These are phyloP conservation scores for Cyclotella kingstonii DNA, from an alignment of 108 stramenopile species.

Conservation along the genomic window DNA sequence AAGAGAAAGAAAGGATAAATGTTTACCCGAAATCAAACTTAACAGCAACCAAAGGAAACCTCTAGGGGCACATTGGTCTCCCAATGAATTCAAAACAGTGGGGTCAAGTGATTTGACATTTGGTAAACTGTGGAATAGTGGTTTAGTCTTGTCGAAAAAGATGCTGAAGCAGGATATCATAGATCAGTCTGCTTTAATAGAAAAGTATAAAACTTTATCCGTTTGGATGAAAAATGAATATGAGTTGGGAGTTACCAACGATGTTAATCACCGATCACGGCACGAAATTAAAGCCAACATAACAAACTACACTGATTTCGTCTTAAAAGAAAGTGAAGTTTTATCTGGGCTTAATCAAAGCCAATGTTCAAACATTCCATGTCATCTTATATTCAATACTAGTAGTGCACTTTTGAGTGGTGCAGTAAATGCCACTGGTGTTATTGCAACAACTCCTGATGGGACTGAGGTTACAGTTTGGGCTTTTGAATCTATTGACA, in stretches of 20 bases:
- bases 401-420: constrained; percentile 53
- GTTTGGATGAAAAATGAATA: constrained; percentile 45
- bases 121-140: constrained; percentile 40
- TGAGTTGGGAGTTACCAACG: constrained; percentile 36
- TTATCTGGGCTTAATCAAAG: constrained; percentile 32
- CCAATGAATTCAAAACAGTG: constrained; percentile 42
- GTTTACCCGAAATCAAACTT: constrained; percentile 15
- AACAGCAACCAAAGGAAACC: constrained; percentile 10
- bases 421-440: constrained; percentile 53
- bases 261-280: constrained; percentile 39
- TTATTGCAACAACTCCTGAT: constrained; percentile 45
- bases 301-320: constrained; percentile 25
- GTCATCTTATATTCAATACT: constrained; percentile 75
- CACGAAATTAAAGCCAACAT: constrained; percentile 28
- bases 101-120: constrained; percentile 42
- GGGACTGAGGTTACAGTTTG: constrained; percentile 79
- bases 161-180: constrained; percentile 32
- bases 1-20: constrained; percentile 10
- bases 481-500: constrained; percentile 71
- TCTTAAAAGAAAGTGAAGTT: constrained; percentile 16
- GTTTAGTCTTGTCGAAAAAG: constrained; percentile 47
- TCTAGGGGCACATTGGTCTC: constrained; percentile 49
- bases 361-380: constrained; percentile 48
- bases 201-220: constrained; percentile 20
- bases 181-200: constrained; percentile 32